Conservation (phyloP, 306 rosid genomes). For the Ceratonia siliqua region DNA sequence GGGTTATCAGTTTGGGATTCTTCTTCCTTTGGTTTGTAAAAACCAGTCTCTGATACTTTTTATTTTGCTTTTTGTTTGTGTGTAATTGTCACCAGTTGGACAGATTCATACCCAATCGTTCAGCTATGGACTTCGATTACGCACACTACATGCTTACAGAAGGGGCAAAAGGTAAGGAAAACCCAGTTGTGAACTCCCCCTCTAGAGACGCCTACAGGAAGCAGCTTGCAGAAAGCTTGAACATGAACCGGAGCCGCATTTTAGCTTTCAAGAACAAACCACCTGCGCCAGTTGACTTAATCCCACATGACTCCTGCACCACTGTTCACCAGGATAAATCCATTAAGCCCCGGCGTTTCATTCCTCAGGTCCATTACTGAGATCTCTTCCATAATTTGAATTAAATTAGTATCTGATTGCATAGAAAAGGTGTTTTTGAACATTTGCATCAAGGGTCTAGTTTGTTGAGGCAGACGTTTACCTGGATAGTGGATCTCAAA, state of each 20-base stretch:
- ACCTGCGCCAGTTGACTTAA: constrained; percentile 44
- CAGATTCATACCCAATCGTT: constrained; percentile 45
- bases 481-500: not conserved
- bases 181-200: constrained; percentile 45
- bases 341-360: constrained; percentile 47
- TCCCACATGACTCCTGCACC: constrained; percentile 39
- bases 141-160: constrained; percentile 47
- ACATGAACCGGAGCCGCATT: constrained; percentile 65
- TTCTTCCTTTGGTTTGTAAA: not conserved
- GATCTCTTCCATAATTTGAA: not conserved
- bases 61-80: not conserved
- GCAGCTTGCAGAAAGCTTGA: constrained; percentile 56
- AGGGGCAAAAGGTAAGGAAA: constrained; percentile 53
- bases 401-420: constrained; percentile 8
- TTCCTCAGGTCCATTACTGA: constrained; percentile 55
- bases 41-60: not conserved
- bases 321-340: constrained; percentile 36
- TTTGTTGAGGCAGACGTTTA: not conserved
- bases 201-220: constrained; percentile 53
- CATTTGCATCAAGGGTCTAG: not conserved
- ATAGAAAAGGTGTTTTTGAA: not conserved
- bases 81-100: constrained; percentile 31
- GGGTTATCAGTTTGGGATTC: not conserved
- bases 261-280: constrained; percentile 72
- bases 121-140: constrained; percentile 48